Percentiles rank a stretch among this genome's conserved stretches.
phyloP scores from a whole-genome alignment of 768 basidiomycete genomes.

The Lentinula sp. region DNA sequence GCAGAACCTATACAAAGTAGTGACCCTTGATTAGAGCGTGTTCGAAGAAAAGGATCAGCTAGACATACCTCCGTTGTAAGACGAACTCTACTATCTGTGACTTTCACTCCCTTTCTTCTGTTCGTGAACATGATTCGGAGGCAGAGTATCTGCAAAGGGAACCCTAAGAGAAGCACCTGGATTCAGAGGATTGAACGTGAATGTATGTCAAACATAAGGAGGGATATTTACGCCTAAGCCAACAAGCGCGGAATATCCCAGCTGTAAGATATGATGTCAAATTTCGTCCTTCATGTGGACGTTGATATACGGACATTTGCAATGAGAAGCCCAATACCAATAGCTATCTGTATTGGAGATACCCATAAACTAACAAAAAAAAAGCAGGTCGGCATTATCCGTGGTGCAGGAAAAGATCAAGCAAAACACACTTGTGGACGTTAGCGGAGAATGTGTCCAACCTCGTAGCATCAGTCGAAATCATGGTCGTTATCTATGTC shows the following conservation, averaged over 20 bases:
- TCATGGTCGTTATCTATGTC: slow-evolving; percentile 57
- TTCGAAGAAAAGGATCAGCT: not conserved
- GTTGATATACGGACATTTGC: slow-evolving; percentile 34
- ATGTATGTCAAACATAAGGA: not conserved
- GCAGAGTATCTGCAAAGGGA: slow-evolving; percentile 50
- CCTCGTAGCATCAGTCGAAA: slow-evolving; percentile 55
- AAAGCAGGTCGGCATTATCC: not conserved
- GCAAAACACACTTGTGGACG: slow-evolving; percentile 4
- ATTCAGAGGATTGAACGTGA: not conserved
- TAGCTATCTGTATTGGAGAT: slow-evolving; percentile 52
- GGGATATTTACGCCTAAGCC: slow-evolving; percentile 38
- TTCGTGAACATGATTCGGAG: slow-evolving; percentile 47
- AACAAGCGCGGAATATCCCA: slow-evolving; percentile 67
- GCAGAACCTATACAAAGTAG: slow-evolving; percentile 36
- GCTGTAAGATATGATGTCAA: slow-evolving; percentile 19
- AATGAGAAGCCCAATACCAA: slow-evolving; percentile 58
- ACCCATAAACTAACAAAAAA: slow-evolving; percentile 39
- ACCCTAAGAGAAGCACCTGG: slow-evolving; percentile 7
- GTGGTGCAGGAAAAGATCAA: not conserved
- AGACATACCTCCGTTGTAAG: slow-evolving; percentile 50
- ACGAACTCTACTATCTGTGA: slow-evolving; percentile 63
- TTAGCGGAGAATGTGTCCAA: slow-evolving; percentile 42
- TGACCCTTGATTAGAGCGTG: not conserved
- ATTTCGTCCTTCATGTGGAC: not conserved
- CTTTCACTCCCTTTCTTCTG: slow-evolving; percentile 49